phyloP scores from a whole-genome alignment of 2,329 filamentous ascomycete genomes.

The Xylariaceae sp. region DNA sequence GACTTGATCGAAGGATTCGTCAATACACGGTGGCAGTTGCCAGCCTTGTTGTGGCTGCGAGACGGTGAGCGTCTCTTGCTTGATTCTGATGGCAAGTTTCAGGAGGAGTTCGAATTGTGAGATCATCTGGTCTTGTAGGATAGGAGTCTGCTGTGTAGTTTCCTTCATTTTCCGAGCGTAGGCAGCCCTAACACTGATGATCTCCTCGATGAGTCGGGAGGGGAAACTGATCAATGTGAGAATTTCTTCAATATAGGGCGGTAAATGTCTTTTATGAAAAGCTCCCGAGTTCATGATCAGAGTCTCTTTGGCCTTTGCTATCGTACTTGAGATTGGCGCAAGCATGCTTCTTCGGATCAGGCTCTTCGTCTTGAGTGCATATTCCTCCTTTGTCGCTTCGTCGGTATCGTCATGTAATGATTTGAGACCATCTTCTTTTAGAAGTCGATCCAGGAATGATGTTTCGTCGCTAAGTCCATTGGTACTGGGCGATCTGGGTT shows the following conservation, averaged over 20 bases:
- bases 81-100: constrained; percentile 88
- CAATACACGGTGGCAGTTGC: constrained; percentile 93
- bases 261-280: constrained; percentile 86
- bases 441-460: constrained; percentile 87
- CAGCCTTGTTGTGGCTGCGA: constrained; percentile 86
- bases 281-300: constrained; percentile 81
- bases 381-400: constrained; percentile 33
- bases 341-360: constrained; percentile 70
- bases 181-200: constrained; percentile 85
- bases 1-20: constrained; percentile 91
- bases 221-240: constrained; percentile 97
- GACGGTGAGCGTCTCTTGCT: constrained; percentile 80
- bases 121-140: constrained; percentile 98
- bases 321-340: constrained; percentile 76
- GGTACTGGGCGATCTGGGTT: constrained; percentile 64
- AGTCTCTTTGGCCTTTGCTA: constrained; percentile 89
- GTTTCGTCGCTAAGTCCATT: constrained; percentile 83
- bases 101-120: constrained; percentile 91
- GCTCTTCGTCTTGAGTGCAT: constrained; percentile 39
- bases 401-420: constrained; percentile 75
- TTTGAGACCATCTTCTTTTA: constrained; percentile 93
- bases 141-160: constrained; percentile 82
- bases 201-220: constrained; percentile 91
- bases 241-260: constrained; percentile 94
- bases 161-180: constrained; percentile 97